Base-by-base conservation (phyloP, 805 yeast genomes). In the Ogataea siamensis region DNA sequence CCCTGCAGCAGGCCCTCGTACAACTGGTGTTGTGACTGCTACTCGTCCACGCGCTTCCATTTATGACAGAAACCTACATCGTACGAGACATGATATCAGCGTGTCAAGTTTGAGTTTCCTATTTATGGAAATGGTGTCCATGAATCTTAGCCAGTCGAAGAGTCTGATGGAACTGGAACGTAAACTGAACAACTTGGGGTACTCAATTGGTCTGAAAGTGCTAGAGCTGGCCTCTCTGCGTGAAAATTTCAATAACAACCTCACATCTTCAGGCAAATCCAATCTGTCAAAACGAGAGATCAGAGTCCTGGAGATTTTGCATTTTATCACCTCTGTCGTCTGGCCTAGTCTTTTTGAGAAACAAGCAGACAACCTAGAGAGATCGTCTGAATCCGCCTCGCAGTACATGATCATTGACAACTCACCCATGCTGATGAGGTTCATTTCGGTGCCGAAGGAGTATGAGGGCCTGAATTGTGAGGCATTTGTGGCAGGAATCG, bases 401-500 rank as follows among this genome's bases (percentile, higher is more conserved):
- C 80, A 76, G 55, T 76, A 70, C 50, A 86, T 87, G 95, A 83
- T 87, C 43, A 78, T 78, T 12, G 96, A 87, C 57, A 76, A 80
- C 50, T 58, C 68, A 10, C 96, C 96, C 5, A 50, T 84, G 31
- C 68, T 87, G 26, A 71, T 85, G n/a, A 76, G 74, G 50, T 87
- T 71, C 54, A 77, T 87, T 8, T 77, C 85, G 20, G 80, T 84
- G 4, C 96, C 96, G 2, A 77, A 75, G 49, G 95, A 87, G 47
- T 78, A 82, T 54, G 80, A 84, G 8, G 80, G 79, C 45, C 69
- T 87, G 52, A 85, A 83, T 54, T 84, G 93, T 54, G 80, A 83
- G 11, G 89, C 95, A 0, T 85, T 83, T 55, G 76, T 81, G 1
- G 95, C 95, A 0, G 96, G 96, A 0, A 72, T 87, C 11, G 71